Evolutionary conservation across 139 green algal species (phyloP), one percentile per base, ranked within the genome.

Genomic region (Axilococcus clingmanii): DNA sequence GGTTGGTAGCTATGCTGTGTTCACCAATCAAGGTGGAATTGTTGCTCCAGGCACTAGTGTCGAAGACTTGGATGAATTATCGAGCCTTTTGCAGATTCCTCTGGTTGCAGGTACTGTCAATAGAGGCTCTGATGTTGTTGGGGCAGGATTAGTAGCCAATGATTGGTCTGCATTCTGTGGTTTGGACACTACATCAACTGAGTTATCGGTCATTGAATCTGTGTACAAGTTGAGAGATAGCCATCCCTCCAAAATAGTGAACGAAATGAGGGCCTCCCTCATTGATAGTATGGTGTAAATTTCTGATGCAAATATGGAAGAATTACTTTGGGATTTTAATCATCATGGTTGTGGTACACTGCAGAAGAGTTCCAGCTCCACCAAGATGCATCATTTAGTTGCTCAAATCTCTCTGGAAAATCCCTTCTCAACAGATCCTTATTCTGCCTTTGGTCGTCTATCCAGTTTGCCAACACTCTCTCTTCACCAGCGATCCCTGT

Each of bases 51-150:
- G 94, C 41, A 96, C 91, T 11, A 94, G 67, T n/a, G 74, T 98
- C 6, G 87, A 97, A 61, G 93, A 99, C 56, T 68, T 99, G 41
- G 93, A 99, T 57, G 93, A 99, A 78, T 81, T 99, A 20, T 93
- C 83, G 25, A 89, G 72, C 2, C 66, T 99, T 45, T 65, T 96
- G 40, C 85, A 97, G 70, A 82, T 98, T 22, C 92, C 92, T 9
- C 66, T 99, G 31, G 92, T 97, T 7, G 92, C 92, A 23, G 92
- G 92, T 15, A 99, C 92, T 1, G 75, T 96, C 16, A 99, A 99
- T 69, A 65, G 92, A 15, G 92, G 92, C 23, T 88, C 71, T 42
- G 91, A 98, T 60, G 92, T 99, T 14, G 82, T 98, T 25, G 82
- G 66, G 15, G 70, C 76, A 38, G 68, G 91, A 0, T 52, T 99